Percentiles rank a stretch among this genome's conserved stretches.
Evolutionary conservation across 2,329 filamentous ascomycete genomes (phyloP).

Genomic region (Pestalotiopsis sp.): DNA sequence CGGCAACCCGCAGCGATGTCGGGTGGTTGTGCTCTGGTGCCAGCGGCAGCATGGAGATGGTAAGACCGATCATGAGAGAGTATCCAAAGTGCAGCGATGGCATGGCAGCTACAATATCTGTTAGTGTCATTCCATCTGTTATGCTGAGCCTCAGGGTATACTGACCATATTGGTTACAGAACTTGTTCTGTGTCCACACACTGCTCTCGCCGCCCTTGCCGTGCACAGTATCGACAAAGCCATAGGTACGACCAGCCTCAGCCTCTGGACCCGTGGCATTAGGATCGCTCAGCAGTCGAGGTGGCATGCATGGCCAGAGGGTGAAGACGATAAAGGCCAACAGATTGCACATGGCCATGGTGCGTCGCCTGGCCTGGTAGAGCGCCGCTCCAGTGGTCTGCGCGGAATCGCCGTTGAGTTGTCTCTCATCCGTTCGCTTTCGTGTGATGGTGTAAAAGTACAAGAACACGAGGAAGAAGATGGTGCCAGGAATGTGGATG

Average conservation of each 20-base stretch:
- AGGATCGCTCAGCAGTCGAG: slow-evolving; percentile 59
- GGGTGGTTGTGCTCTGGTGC: slow-evolving; percentile 52
- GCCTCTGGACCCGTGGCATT: slow-evolving; percentile 57
- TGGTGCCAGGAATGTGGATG: slow-evolving; percentile 78
- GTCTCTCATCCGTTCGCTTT: slow-evolving; percentile 17
- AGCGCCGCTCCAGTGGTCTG: slow-evolving; percentile 44
- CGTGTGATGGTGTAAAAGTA: slow-evolving; percentile 72
- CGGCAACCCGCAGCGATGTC: slow-evolving; percentile 34
- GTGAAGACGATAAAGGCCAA: slow-evolving; percentile 64
- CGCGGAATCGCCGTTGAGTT: slow-evolving; percentile 14
- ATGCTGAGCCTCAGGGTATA: not conserved
- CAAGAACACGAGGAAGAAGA: slow-evolving; percentile 65
- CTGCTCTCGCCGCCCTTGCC: slow-evolving; percentile 60
- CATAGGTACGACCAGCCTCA: slow-evolving; percentile 60
- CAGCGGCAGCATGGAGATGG: slow-evolving; percentile 67
- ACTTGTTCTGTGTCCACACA: slow-evolving; percentile 71
- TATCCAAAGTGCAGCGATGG: slow-evolving; percentile 77
- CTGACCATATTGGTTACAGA: slow-evolving; percentile 75
- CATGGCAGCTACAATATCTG: slow-evolving; percentile 62
- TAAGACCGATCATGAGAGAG: slow-evolving; percentile 72
- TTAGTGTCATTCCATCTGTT: slow-evolving; percentile 12
- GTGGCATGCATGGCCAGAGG: slow-evolving; percentile 67
- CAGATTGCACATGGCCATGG: slow-evolving; percentile 65
- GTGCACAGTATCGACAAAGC: slow-evolving; percentile 65
- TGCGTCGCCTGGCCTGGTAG: slow-evolving; percentile 59